A percentile compares a stretch with the other conserved stretches of the same genome.
These are phyloP conservation scores for Saccharomycopsis amapae DNA, from an alignment of 805 yeast genomes.

Conservation along the genomic window DNA sequence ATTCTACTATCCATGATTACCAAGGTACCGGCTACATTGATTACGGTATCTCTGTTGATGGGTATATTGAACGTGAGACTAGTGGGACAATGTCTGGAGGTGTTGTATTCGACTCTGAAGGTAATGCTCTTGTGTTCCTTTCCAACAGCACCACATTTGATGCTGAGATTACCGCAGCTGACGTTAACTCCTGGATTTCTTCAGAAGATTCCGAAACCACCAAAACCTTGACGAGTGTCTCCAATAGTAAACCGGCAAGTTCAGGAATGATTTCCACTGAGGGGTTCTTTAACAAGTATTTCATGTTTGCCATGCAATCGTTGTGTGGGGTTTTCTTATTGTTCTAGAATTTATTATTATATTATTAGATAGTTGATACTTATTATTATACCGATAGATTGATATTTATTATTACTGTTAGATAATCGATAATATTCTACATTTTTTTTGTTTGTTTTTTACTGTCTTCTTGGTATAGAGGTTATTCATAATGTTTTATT, in stretches of 20 bases:
- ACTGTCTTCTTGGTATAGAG: no score
- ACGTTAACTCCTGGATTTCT: constrained; percentile 39
- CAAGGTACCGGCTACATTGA: constrained; percentile 63
- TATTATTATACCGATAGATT: no score
- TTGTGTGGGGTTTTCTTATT: not conserved
- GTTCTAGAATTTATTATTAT: not conserved
- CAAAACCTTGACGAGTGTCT: constrained; percentile 28
- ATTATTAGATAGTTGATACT: no score
- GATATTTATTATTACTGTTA: no score
- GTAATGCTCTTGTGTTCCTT: constrained; percentile 54
- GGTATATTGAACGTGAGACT: constrained; percentile 50
- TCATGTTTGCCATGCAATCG: not conserved
- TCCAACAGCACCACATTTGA: constrained; percentile 47
- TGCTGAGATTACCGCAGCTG: constrained; percentile 36
- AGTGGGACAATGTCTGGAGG: constrained; percentile 56
- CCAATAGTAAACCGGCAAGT: constrained; percentile 21
- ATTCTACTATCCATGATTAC: constrained; percentile 66
- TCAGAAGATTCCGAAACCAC: constrained; percentile 28
- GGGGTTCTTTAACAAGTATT: not conserved
- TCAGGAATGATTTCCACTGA: not conserved
- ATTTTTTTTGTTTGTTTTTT: no score
- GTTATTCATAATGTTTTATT: no score
- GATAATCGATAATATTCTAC: no score
- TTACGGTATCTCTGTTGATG: constrained; percentile 51
- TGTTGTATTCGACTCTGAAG: constrained; percentile 57